A percentile compares a stretch with the other conserved stretches of the same genome.
These are phyloP conservation scores for Macrotyloma uniflorum DNA, from an alignment of 306 rosid species.

Conservation along the genomic window DNA sequence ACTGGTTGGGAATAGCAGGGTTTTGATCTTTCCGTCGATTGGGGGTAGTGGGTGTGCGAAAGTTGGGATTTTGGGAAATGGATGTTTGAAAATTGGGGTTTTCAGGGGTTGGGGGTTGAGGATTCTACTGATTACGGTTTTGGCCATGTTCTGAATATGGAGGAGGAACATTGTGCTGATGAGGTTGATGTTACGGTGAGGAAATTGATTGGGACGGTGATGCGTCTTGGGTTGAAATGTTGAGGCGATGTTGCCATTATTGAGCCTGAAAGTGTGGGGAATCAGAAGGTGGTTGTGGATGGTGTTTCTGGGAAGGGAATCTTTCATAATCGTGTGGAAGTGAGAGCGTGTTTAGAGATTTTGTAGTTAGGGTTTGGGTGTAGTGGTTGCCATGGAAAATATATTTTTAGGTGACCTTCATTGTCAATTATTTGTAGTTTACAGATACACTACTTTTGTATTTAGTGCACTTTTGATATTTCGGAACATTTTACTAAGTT, in stretches of 20 bases:
- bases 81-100: slow-evolving; percentile 45
- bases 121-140: slow-evolving; percentile 27
- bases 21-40: slow-evolving; percentile 46
- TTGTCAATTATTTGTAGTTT: slow-evolving; percentile 3
- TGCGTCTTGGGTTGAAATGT: slow-evolving; percentile 20
- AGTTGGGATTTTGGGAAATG: slow-evolving; percentile 40
- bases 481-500: slow-evolving; percentile 11
- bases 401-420: background rate
- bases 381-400: slow-evolving; percentile 4
- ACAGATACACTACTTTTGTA: background rate
- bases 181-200: background rate
- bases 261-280: slow-evolving; percentile 12
- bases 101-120: slow-evolving; percentile 35
- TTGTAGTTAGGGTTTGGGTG: background rate
- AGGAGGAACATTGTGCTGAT: slow-evolving; percentile 6
- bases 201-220: background rate
- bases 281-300: slow-evolving; percentile 49
- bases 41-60: slow-evolving; percentile 37
- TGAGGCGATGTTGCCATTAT: slow-evolving; percentile 21
- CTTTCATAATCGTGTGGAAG: slow-evolving; percentile 52
- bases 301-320: slow-evolving; percentile 15
- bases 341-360: slow-evolving; percentile 52
- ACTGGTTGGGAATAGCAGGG: background rate
- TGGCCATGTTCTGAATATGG: slow-evolving; percentile 17
- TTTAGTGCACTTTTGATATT: background rate